phyloP scores from a whole-genome alignment of 192 early-diverging fungal species.

The Podila verticillata region DNA sequence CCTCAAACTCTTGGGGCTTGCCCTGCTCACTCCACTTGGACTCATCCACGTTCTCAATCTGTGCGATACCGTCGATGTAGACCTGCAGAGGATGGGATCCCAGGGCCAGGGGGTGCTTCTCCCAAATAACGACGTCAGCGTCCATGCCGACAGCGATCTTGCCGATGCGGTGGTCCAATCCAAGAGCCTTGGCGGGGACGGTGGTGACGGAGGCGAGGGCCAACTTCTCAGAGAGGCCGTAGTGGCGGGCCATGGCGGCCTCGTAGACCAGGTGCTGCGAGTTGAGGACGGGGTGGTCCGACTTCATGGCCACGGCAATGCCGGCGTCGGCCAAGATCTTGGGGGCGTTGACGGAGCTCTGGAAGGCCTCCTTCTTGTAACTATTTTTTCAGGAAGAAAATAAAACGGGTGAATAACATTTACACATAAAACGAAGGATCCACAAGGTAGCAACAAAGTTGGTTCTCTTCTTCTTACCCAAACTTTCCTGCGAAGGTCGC shows the following conservation, averaged over 20 bases:
- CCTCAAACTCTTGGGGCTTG: slow-evolving; percentile 20
- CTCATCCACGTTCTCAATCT: slow-evolving; percentile 56
- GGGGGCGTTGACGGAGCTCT: slow-evolving; percentile 65
- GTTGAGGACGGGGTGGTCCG: slow-evolving; percentile 83
- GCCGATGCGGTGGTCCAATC: slow-evolving; percentile 75
- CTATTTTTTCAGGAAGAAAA: slow-evolving; percentile 8
- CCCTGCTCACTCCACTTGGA: slow-evolving; percentile 19
- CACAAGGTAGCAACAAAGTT: not conserved
- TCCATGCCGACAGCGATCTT: slow-evolving; percentile 72
- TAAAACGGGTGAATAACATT: not conserved
- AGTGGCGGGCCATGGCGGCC: slow-evolving; percentile 77
- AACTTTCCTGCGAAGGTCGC: slow-evolving; percentile 75
- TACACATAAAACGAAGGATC: too few species aligned
- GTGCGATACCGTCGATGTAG: slow-evolving; percentile 74
- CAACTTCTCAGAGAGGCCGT: slow-evolving; percentile 68
- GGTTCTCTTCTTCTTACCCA: slow-evolving; percentile 30
- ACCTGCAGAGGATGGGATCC: slow-evolving; percentile 81
- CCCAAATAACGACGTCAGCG: slow-evolving; percentile 86
- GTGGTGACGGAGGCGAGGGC: slow-evolving; percentile 75
- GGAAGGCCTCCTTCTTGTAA: slow-evolving; percentile 83
- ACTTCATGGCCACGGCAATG: slow-evolving; percentile 79
- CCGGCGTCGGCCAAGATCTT: slow-evolving; percentile 72
- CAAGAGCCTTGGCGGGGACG: slow-evolving; percentile 74
- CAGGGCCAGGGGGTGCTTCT: slow-evolving; percentile 70
- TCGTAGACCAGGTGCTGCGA: slow-evolving; percentile 80